These are phyloP conservation scores for Phytophthora macrochlamydospora DNA, from an alignment of 352 stramenopile species.

Conservation along the genomic window DNA sequence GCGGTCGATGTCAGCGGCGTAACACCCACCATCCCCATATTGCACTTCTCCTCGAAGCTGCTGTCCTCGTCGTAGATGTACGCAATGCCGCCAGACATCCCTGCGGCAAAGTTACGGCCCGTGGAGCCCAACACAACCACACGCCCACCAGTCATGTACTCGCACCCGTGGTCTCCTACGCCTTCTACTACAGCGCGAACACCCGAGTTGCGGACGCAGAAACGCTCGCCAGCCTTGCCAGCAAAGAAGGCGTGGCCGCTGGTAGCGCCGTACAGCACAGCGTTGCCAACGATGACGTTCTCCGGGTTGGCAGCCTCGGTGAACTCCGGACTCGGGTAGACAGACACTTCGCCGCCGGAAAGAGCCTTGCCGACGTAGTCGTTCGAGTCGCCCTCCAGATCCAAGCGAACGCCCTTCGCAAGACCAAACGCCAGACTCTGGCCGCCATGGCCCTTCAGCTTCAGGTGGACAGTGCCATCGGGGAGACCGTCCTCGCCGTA, in stretches of 20 bases:
- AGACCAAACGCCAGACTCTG: conserved; percentile 95
- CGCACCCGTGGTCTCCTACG: conserved; percentile 95
- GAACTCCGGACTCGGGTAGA: conserved; percentile 81
- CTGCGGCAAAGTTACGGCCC: conserved; percentile 96
- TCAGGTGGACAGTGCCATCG: conserved; percentile 94
- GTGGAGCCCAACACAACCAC: conserved; percentile 94
- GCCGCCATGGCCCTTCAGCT: conserved; percentile 92
- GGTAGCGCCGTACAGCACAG: conserved; percentile 95
- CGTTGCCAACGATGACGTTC: conserved; percentile 96
- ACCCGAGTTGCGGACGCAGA: conserved; percentile 96
- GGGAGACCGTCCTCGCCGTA: conserved; percentile 92
- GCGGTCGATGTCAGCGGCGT: conserved; percentile 75
- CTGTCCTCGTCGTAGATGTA: conserved; percentile 96
- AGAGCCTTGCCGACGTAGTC: conserved; percentile 97
- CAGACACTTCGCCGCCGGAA: conserved; percentile 92
- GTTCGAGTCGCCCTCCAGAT: conserved; percentile 94
- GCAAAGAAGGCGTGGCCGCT: conserved; percentile 94
- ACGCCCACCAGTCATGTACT: conserved; percentile 98
- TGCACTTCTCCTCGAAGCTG: conserved; percentile 94
- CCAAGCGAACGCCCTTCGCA: conserved; percentile 93
- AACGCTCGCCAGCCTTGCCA: conserved; percentile 96
- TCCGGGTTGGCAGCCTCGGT: conserved; percentile 69
- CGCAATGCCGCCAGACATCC: conserved; percentile 96
- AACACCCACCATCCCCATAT: conserved; percentile 95
- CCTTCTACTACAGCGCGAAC: conserved; percentile 96